phyloP scores from a whole-genome alignment of 768 basidiomycete species.

The Hypholoma sublateritium region DNA sequence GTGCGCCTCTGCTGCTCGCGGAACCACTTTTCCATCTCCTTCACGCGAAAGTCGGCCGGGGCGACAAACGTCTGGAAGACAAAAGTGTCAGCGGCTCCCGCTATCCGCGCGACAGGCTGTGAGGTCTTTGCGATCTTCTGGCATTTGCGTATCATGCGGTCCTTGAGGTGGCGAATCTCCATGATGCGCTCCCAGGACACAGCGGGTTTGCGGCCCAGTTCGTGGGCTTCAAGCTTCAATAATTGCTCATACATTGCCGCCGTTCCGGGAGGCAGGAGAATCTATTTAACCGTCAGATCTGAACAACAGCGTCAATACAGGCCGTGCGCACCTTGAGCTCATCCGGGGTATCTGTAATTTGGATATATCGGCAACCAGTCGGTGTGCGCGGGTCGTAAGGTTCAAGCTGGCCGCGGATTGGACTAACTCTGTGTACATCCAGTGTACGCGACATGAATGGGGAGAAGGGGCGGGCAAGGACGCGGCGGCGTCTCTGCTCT shows the following conservation, averaged over 20 bases:
- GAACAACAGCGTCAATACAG: background rate
- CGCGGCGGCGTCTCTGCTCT: conserved; percentile 2
- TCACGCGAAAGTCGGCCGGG: conserved; percentile 69
- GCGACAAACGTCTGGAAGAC: conserved; percentile 69
- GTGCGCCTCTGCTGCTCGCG: conserved; percentile 50
- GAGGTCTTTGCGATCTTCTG: conserved; percentile 54
- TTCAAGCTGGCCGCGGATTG: conserved; percentile 75
- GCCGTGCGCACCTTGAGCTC: conserved; percentile 58
- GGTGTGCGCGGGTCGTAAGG: conserved; percentile 55
- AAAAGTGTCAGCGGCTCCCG: conserved; percentile 35
- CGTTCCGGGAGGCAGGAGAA: conserved; percentile 68
- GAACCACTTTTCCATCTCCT: conserved; percentile 82
- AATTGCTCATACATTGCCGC: conserved; percentile 66
- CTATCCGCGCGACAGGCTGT: conserved; percentile 34
- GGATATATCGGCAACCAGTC: conserved; percentile 69
- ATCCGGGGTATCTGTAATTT: conserved; percentile 74
- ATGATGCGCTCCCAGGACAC: conserved; percentile 70
- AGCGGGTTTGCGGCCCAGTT: conserved; percentile 55
- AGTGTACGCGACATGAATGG: conserved; percentile 32
- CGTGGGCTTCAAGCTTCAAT: conserved; percentile 57
- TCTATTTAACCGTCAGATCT: conserved; percentile 34
- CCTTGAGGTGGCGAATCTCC: conserved; percentile 76
- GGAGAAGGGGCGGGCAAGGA: conserved; percentile 1
- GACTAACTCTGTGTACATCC: conserved; percentile 60
- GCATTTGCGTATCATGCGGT: conserved; percentile 81